phyloP scores from a whole-genome alignment of 2,329 filamentous ascomycete species.

The Sordariomycetes sp. region DNA sequence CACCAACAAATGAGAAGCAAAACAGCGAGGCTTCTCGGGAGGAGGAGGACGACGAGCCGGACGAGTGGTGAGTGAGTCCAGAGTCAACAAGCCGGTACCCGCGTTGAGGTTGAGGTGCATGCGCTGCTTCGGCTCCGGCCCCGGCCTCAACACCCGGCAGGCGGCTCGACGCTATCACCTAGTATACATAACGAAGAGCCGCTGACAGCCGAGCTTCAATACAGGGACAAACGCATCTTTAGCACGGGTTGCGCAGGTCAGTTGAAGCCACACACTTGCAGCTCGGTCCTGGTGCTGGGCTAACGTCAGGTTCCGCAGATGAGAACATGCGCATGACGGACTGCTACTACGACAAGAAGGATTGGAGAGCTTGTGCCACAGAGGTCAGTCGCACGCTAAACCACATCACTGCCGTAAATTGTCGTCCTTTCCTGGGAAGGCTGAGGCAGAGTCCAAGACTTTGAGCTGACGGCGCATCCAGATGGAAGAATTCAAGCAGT shows the following conservation, averaged over 20 bases:
- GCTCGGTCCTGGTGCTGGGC: background rate
- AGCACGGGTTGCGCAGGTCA: constrained; percentile 88
- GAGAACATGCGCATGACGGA: constrained; percentile 89
- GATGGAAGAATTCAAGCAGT: constrained; percentile 85
- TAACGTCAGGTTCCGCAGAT: constrained; percentile 38
- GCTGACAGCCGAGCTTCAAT: constrained; percentile 6
- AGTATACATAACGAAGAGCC: background rate
- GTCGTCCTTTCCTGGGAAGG: background rate
- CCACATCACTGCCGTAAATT: background rate
- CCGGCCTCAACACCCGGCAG: too few relatives aligned
- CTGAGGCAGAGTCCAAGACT: too few relatives aligned
- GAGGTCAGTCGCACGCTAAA: constrained; percentile 55
- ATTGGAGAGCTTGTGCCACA: constrained; percentile 81
- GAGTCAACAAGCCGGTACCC: too few relatives aligned
- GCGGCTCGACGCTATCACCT: background rate
- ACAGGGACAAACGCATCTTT: constrained; percentile 94
- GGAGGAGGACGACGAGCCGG: constrained; percentile 75
- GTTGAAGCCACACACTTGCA: constrained; percentile 9
- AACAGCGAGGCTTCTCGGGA: background rate
- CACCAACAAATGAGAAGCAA: constrained; percentile 24
- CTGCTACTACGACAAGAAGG: constrained; percentile 92
- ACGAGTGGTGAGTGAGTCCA: constrained; percentile 87
- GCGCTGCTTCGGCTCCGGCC: too few relatives aligned
- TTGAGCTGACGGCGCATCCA: too few relatives aligned
- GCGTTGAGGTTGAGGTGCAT: too few relatives aligned